These are phyloP conservation scores for Fusarium xyrophilum DNA, from an alignment of 2,329 filamentous ascomycete species.

Conservation along the genomic window DNA sequence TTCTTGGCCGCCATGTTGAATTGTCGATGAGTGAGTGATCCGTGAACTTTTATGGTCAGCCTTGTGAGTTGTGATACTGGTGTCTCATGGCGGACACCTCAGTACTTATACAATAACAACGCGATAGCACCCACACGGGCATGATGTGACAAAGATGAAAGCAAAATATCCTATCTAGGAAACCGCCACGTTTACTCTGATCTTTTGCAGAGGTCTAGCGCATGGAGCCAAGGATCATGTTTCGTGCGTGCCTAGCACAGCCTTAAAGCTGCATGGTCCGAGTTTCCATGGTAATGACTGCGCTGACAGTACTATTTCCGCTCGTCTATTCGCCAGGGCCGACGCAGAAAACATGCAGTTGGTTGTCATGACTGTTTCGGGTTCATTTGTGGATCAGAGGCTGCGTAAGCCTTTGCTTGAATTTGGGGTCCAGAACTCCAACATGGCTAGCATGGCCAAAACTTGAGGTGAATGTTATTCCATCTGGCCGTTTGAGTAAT, in stretches of 20 bases:
- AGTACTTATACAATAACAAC: conserved; percentile 19
- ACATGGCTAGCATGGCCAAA: neutral
- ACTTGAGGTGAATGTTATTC: neutral
- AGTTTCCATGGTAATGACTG: conserved; percentile 18
- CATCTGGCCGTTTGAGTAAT: neutral
- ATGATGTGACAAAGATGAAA: neutral
- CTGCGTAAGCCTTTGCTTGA: conserved; percentile 28
- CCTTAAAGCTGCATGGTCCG: conserved; percentile 12
- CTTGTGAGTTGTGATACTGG: neutral
- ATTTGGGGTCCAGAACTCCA: conserved; percentile 4
- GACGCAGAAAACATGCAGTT: neutral
- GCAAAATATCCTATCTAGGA: conserved; percentile 13
- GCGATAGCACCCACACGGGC: neutral
- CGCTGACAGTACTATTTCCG: neutral
- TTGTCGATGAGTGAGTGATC: neutral
- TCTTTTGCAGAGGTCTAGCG: neutral
- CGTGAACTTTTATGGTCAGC: neutral
- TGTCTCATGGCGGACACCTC: neutral
- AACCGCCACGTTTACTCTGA: conserved; percentile 9
- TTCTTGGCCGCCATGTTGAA: conserved; percentile 28
- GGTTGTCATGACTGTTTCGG: conserved; percentile 11
- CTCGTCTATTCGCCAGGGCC: conserved; percentile 12
- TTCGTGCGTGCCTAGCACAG: conserved; percentile 24
- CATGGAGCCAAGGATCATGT: neutral
- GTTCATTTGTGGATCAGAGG: conserved; percentile 22